These are phyloP conservation scores for Mimosa bimucronata DNA, from an alignment of 306 rosid genomes.

Conservation along the genomic window DNA sequence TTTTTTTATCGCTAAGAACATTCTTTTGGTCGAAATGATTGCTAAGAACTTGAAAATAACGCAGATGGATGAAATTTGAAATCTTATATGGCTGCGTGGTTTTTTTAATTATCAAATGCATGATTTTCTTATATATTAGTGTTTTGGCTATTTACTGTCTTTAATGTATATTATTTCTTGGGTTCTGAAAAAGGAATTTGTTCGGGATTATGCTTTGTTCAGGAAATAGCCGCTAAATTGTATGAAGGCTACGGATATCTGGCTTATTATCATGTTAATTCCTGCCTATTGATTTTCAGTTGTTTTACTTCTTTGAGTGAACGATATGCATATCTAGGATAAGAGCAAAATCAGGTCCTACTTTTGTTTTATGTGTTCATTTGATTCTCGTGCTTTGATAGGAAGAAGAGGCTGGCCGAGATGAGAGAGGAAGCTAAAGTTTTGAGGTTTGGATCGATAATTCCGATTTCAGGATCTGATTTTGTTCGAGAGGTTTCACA, in stretches of 20 bases:
- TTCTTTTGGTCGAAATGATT: too few relatives aligned
- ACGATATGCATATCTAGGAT: constrained; percentile 1
- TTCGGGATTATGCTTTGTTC: not conserved
- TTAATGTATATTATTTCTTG: not conserved
- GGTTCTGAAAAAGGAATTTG: not conserved
- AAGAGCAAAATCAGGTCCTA: not conserved
- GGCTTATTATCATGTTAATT: not conserved
- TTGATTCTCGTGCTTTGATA: constrained; percentile 38
- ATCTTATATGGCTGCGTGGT: constrained; percentile 3
- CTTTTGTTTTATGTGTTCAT: constrained; percentile 1
- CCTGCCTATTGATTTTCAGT: constrained; percentile 3
- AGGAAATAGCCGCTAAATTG: not conserved
- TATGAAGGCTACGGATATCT: not conserved
- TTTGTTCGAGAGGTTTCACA: constrained; percentile 96
- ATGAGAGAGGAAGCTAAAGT: constrained; percentile 83
- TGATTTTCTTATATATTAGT: too few relatives aligned
- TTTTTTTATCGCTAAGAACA: not conserved
- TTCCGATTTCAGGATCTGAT: constrained; percentile 93
- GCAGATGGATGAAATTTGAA: not conserved
- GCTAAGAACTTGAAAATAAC: not conserved
- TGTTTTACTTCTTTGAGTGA: constrained; percentile 5
- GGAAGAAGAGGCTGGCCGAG: constrained; percentile 93
- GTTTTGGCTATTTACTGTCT: not conserved
- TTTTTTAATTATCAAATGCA: not conserved
- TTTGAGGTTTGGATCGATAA: constrained; percentile 78